Conservation (phyloP, 2,329 filamentous ascomycete species). For the Alternaria hordeiaustralica region DNA sequence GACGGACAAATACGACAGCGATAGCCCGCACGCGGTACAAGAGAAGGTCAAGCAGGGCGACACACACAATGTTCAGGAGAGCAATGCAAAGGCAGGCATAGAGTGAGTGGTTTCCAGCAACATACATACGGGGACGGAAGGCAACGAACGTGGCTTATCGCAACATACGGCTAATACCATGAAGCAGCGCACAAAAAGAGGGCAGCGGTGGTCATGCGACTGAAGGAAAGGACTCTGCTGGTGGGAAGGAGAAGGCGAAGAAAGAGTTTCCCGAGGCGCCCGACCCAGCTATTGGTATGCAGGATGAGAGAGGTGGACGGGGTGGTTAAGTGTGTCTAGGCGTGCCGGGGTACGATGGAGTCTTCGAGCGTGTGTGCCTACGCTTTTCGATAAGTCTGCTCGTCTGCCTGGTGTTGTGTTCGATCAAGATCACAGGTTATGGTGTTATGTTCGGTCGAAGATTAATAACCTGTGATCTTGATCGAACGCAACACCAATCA, state of each 20-base stretch:
- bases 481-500: accelerated
- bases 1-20: slow-evolving; percentile 32
- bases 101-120: slow-evolving; percentile 36
- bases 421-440: too few species aligned
- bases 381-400: not conserved
- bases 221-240: slow-evolving; percentile 45
- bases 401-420: not conserved
- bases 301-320: slow-evolving; percentile 58
- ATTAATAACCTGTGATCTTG: not conserved
- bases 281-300: slow-evolving; percentile 56
- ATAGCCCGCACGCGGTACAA: slow-evolving; percentile 31
- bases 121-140: not conserved
- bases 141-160: not conserved
- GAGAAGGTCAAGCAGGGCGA: slow-evolving; percentile 42
- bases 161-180: slow-evolving; percentile 3
- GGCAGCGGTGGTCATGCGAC: slow-evolving; percentile 52
- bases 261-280: slow-evolving; percentile 57
- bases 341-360: not conserved
- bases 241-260: slow-evolving; percentile 52
- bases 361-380: not conserved
- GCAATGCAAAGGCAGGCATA: slow-evolving; percentile 36
- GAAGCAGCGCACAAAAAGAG: slow-evolving; percentile 29
- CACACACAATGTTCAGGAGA: slow-evolving; percentile 43
- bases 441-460: too few species aligned
- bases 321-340: slow-evolving; percentile 38